Percentiles rank a stretch among this genome's conserved stretches.
phyloP scores from a whole-genome alignment of 495 filamentous ascomycete species.

The Trichoderma virens region DNA sequence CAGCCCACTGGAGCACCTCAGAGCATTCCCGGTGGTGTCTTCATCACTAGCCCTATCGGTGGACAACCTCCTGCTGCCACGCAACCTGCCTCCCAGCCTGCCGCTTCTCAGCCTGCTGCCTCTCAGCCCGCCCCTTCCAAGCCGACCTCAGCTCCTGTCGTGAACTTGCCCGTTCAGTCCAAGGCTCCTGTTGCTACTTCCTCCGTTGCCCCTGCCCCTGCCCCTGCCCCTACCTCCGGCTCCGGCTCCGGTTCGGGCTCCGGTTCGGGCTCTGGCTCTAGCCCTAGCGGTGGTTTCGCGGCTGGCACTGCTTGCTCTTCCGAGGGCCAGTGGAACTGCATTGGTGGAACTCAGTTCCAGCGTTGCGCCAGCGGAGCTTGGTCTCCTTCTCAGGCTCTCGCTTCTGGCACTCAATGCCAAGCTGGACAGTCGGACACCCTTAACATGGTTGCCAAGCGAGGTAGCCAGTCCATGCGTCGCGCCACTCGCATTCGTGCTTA shows the following conservation, averaged over 20 bases:
- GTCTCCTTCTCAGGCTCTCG: constrained; percentile 29
- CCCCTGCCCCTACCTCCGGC: constrained; percentile 11
- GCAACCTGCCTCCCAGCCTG: constrained; percentile 1
- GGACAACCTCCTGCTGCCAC: neutral
- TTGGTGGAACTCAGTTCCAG: constrained; percentile 34
- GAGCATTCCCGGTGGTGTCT: constrained; percentile 57
- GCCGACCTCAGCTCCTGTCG: neutral
- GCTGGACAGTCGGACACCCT: constrained; percentile 25
- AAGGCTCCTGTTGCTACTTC: constrained; percentile 1
- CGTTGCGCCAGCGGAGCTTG: constrained; percentile 36
- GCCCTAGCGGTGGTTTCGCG: constrained; percentile 16
- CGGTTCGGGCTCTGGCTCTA: constrained; percentile 16
- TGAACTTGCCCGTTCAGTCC: neutral
- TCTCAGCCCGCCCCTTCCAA: neutral
- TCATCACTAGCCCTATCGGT: constrained; percentile 42
- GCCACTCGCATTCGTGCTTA: constrained; percentile 25
- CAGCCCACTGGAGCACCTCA: constrained; percentile 3
- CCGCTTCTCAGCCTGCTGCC: neutral
- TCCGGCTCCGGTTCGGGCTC: constrained; percentile 15
- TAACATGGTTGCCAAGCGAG: constrained; percentile 21
- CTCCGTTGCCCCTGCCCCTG: constrained; percentile 13
- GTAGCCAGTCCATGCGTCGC: constrained; percentile 21
- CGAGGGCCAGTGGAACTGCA: constrained; percentile 40
- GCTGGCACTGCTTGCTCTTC: constrained; percentile 29
- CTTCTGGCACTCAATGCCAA: constrained; percentile 30